A percentile compares a stretch with the other conserved stretches of the same genome.
These are phyloP conservation scores for Dendrocalamus latiflorus DNA, from an alignment of 202 grass and related monocot species.

Conservation along the genomic window DNA sequence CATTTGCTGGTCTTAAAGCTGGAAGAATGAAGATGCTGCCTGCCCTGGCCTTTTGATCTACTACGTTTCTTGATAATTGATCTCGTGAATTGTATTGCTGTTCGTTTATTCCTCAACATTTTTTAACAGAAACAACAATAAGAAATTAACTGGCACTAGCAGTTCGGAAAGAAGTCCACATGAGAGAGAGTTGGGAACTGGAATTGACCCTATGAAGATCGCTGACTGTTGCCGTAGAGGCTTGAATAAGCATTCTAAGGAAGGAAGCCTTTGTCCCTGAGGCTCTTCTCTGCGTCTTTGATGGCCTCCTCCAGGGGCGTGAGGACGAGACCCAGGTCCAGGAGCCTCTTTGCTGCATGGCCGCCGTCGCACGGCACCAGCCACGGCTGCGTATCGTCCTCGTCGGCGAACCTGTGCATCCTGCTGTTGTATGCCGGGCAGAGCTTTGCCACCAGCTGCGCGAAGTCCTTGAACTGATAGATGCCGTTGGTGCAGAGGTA, in stretches of 20 bases:
- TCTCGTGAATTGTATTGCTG: no score
- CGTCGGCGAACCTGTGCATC: neutral
- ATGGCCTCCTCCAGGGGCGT: neutral
- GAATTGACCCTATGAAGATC: no score
- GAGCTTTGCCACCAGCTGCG: neutral
- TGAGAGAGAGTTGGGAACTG: no score
- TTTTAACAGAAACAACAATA: no score
- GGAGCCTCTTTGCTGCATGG: slow-evolving; percentile 5
- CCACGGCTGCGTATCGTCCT: neutral
- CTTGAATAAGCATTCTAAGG: neutral
- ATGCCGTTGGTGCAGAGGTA: slow-evolving; percentile 39
- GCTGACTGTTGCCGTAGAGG: no score
- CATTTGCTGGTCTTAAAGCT: no score
- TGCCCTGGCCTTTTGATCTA: no score
- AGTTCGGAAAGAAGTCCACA: no score
- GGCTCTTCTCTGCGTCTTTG: neutral
- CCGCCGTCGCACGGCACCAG: neutral
- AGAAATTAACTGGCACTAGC: no score
- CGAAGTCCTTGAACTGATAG: slow-evolving; percentile 22
- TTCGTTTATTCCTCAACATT: no score
- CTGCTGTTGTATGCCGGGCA: neutral
- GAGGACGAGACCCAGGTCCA: slow-evolving; percentile 3
- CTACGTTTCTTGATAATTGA: no score
- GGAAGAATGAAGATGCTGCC: no score
- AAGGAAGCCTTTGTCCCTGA: slow-evolving; percentile 3